Conservation (phyloP, 225 moss, liverwort and hornwort species). For the Straminergon stramineum region DNA sequence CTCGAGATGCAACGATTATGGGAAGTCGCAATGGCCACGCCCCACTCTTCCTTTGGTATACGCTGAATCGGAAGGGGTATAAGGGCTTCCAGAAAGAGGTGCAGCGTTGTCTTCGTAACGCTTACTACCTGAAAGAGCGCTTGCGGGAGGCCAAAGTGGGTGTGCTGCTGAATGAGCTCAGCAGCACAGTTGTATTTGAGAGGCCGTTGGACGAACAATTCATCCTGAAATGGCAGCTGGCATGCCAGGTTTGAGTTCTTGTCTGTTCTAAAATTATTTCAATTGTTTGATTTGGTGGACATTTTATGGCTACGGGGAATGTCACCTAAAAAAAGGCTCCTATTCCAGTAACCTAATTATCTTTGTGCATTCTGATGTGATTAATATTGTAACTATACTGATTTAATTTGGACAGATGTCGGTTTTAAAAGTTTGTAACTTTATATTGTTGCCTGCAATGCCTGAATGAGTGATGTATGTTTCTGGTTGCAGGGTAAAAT, state of each 20-base stretch:
- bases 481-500: constrained; percentile 58
- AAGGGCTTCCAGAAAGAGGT: constrained; percentile 30
- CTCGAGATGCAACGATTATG: constrained; percentile 32
- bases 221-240: constrained; percentile 27
- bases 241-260: constrained; percentile 39
- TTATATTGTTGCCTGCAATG: background rate
- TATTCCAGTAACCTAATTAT: background rate
- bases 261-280: background rate
- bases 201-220: constrained; percentile 15
- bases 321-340: background rate
- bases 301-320: background rate
- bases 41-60: constrained; percentile 28
- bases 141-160: constrained; percentile 68
- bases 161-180: constrained; percentile 73
- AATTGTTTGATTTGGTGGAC: background rate
- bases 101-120: constrained; percentile 48
- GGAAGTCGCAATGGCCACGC: constrained; percentile 29
- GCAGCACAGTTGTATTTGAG: constrained; percentile 32
- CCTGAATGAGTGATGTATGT: background rate
- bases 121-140: constrained; percentile 62
- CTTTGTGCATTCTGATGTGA: background rate
- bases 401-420: background rate
- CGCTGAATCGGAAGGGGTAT: constrained; percentile 24
- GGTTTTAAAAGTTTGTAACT: background rate
- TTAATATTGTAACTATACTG: background rate